Evolutionary conservation across 1,139 yeast genomes (phyloP), one percentile per base, ranked within the genome.

Genomic region (Suhomyces guaymorum): DNA sequence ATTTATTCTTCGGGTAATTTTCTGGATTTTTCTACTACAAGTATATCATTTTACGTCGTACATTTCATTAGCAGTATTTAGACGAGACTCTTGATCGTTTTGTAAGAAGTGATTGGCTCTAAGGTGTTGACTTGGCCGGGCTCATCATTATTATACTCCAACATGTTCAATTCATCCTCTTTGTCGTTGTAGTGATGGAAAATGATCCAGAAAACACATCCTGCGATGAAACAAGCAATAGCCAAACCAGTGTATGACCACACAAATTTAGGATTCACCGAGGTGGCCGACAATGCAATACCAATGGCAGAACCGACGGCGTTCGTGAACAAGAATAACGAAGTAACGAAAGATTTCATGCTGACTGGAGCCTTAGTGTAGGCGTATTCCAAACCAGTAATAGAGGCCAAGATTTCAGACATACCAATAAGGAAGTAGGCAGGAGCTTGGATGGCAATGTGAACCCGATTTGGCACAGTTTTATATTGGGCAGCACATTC

Each of bases 361-460:
- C 41, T 39, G 11, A 35, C 42, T 4, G 55, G 55, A 2, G 55
- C 55, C 42, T 49, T 49, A 17, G 55, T 51, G 43, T 51, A 51
- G 2, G 55, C 55, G 32, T 51, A 51, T 29, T 51, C 55, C 42
- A 49, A 46, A 18, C 55, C 55, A 12, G 55, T 49, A 27, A 49
- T 40, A 19, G 54, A 49, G 15, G 55, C 54, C 37, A 49, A 46
- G 24, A 52, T 51, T 35, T 52, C 56, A 7, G 54, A 48, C 24
- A 49, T 40, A 22, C 48, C 55, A 39, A 49, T 46, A 39, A 51
- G 42, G 15, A 47, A 35, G 35, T 51, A 51, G 1, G 54, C 53
- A 3, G 55, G 54, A 7, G 46, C 41, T 30, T 51, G 54, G 24
- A 45, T 40, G 17, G 55, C 55, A 32, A 50, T 45, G 35, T 50